Evolutionary conservation across 345 rosid species (phyloP).

Genomic region (sweet orange (Citrus sinensis)): DVS_A1.0 CM039163.1:51118001-51118500

Average conservation of each 20-base stretch:
- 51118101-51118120: too few relatives aligned
- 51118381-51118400: background rate
- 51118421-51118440: background rate
- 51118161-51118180: too few relatives aligned
- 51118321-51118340: background rate
- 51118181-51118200: background rate
- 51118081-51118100: too few relatives aligned
- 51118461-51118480: too few relatives aligned
- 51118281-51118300: background rate
- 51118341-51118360: background rate
- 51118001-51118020: too few relatives aligned
- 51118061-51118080: background rate
- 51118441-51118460: too few relatives aligned
- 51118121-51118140: too few relatives aligned
- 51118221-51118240: too few relatives aligned
- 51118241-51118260: background rate
- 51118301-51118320: background rate
- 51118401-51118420: background rate
- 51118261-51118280: background rate
- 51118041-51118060: background rate
- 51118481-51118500: too few relatives aligned
- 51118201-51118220: background rate
- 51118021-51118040: background rate
- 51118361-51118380: background rate
- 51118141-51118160: too few relatives aligned